Evolutionary conservation across 2,329 filamentous ascomycete species (phyloP).

Genomic region (Aspergillus uvarum): DNA sequence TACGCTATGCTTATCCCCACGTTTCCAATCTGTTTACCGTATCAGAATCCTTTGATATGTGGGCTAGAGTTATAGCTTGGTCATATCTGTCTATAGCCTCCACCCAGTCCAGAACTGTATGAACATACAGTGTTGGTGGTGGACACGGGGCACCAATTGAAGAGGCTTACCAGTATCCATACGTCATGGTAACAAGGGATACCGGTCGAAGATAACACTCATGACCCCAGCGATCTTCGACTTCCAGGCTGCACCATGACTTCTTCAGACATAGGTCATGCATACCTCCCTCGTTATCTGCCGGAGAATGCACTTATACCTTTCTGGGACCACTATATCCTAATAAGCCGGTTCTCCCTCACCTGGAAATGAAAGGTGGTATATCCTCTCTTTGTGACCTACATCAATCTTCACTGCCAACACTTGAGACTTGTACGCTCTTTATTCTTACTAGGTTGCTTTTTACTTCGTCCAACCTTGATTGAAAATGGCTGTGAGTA

Average conservation of each 20-base stretch:
- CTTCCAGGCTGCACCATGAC: not conserved
- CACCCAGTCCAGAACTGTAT: not conserved
- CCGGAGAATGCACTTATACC: not conserved
- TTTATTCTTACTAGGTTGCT: not conserved
- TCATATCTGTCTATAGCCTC: constrained; percentile 3
- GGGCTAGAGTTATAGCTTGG: not conserved
- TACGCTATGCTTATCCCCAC: constrained; percentile 6
- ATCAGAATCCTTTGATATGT: not conserved
- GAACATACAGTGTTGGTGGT: not conserved
- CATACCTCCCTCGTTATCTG: not conserved
- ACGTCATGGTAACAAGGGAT: not conserved
- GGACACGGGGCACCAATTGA: not conserved
- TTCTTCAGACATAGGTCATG: not conserved
- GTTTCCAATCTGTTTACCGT: not conserved
- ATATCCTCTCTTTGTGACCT: not conserved
- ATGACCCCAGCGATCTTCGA: not conserved
- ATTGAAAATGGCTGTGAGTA: not conserved
- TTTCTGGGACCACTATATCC: not conserved
- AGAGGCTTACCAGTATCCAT: not conserved
- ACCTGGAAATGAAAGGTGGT: not conserved
- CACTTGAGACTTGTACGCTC: not conserved
- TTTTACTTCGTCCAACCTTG: not conserved
- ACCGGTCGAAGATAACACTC: not conserved
- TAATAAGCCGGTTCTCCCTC: not conserved
- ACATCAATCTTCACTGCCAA: not conserved